These are phyloP conservation scores for Sporothrix luriei DNA, from an alignment of 2,329 filamentous ascomycete species.

Conservation along the genomic window DNA sequence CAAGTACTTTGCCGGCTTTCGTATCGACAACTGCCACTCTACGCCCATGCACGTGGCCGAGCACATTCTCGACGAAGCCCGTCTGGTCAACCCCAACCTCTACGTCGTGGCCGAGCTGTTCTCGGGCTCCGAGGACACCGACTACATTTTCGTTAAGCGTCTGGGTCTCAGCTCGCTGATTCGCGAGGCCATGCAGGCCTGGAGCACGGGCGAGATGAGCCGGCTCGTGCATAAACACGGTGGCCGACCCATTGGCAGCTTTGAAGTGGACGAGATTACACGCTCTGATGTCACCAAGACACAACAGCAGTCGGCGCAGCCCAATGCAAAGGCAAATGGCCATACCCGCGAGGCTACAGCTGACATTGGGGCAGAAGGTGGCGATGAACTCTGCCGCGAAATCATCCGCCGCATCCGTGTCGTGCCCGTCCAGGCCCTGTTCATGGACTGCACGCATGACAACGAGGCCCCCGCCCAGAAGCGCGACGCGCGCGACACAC, in stretches of 20 bases:
- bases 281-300: conserved; percentile 55
- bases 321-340: conserved; percentile 9
- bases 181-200: conserved; percentile 96
- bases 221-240: conserved; percentile 91
- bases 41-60: conserved; percentile 94
- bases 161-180: conserved; percentile 90
- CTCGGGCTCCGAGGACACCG: conserved; percentile 91
- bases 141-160: conserved; percentile 92
- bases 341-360: conserved; percentile 30
- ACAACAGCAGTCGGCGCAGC: conserved; percentile 20
- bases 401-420: conserved; percentile 79
- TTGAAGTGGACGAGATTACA: conserved; percentile 86
- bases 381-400: conserved; percentile 55
- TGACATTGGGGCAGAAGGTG: conserved; percentile 36
- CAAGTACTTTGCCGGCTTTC: conserved; percentile 91
- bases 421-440: conserved; percentile 87
- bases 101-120: conserved; percentile 96
- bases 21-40: conserved; percentile 97
- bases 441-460: conserved; percentile 99
- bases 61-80: conserved; percentile 91
- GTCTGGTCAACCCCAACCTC: conserved; percentile 80
- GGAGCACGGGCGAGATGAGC: conserved; percentile 92
- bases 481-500: conserved; percentile 86
- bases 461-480: conserved; percentile 97
- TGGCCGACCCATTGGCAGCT: conserved; percentile 92